Evolutionary conservation across 2,329 filamentous ascomycete genomes (phyloP).

Genomic region (Aaosphaeria arxii): DNA sequence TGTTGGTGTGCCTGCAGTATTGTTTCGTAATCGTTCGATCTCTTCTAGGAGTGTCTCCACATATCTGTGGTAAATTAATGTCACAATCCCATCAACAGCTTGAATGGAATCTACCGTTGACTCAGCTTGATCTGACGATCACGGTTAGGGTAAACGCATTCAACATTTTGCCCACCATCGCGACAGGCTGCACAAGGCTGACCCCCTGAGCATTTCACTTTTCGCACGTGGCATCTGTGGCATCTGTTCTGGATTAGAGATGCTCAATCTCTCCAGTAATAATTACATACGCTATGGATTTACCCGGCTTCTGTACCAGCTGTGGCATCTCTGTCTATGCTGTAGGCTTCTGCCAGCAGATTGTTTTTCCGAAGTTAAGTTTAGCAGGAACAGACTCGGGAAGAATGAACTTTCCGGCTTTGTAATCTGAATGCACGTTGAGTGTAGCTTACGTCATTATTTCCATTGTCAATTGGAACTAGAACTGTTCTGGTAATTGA

Average conservation of each 20-base stretch:
- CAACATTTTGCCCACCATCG: slow-evolving; percentile 10
- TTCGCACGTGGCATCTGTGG: slow-evolving; percentile 24
- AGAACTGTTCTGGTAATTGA: too few relatives aligned
- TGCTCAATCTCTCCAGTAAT: too few relatives aligned
- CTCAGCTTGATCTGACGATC: slow-evolving; percentile 30
- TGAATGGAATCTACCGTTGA: slow-evolving; percentile 13
- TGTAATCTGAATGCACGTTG: too few relatives aligned
- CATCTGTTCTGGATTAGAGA: slow-evolving; percentile 9
- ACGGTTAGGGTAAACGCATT: slow-evolving; percentile 24
- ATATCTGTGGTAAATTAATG: slow-evolving; percentile 6
- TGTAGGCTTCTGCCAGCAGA: too few relatives aligned
- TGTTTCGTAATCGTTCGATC: slow-evolving; percentile 22
- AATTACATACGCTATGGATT: too few relatives aligned
- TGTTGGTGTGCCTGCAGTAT: slow-evolving; percentile 1
- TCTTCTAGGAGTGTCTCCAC: slow-evolving; percentile 25
- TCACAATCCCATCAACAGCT: neutral
- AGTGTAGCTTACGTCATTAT: too few relatives aligned
- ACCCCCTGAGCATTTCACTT: slow-evolving; percentile 34
- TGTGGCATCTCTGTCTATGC: too few relatives aligned
- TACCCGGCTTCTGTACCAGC: too few relatives aligned
- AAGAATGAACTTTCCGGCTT: too few relatives aligned
- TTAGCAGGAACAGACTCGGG: too few relatives aligned
- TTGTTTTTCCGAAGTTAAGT: too few relatives aligned
- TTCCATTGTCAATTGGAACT: too few relatives aligned
- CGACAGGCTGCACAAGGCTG: slow-evolving; percentile 29